Evolutionary conservation across 768 basidiomycete species (phyloP), one percentile per base, ranked within the genome.

Genomic region (Lactarius tabidus): DNA sequence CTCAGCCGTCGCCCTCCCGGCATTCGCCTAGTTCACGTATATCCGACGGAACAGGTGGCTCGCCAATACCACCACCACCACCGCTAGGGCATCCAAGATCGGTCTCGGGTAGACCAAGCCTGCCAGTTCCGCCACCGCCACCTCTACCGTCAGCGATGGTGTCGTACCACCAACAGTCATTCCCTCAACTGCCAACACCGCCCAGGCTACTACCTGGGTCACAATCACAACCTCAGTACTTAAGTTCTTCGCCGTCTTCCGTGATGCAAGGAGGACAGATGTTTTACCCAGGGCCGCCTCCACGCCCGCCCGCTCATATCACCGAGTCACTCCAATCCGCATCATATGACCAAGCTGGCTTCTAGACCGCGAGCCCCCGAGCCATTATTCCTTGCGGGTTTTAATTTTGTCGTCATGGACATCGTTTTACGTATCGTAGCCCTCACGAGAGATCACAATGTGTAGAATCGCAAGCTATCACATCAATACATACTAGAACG

Each of bases 91-190:
- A 52, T 23, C 56, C 39, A 51, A 69, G 64, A 57, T 66, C 73
- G 14, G 70, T 76, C 14, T 73, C 79, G n/a, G 75, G 82, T 56
- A 80, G 79, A 41, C 77, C 81, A 9, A 79, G 81, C 69, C 76
- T 88, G 26, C 85, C 84, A 59, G 80, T 80, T 36, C 83, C 69
- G 69, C 75, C 33, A 2, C 64, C 67, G 2, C 77, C 77, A 26
- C 45, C 45, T 18, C 29, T 35, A 14, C 73, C 75, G 0, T 76
- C 74, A 0, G 77, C 79, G 23, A 69, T 75, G 39, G 70, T 74
- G 23, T 74, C 74, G 35, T 70, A 75, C 41, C 70, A 72, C 29
- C 69, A 75, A 58, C 74, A 74, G 18, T 73, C 74, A 45, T 70
- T 75, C 33, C 65, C 68, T 57, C 68, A 68, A 59, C 20, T 57